Evolutionary conservation across 306 rosid species (phyloP), one percentile per base, ranked within the genome.

Genomic region (Cicer yamashitae): DNA sequence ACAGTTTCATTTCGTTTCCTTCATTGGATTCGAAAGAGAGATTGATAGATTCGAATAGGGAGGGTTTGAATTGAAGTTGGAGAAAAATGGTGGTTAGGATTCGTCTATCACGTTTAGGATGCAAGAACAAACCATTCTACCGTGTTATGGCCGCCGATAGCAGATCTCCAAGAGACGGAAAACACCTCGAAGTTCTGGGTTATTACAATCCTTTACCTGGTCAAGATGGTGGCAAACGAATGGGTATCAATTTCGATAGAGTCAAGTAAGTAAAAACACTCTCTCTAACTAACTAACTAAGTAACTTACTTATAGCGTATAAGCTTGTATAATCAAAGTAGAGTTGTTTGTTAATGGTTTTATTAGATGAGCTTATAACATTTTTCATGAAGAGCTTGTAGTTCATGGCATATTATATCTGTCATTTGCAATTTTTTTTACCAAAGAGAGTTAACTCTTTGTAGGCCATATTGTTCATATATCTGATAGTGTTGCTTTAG

Each of bases 91-190:
- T 90, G 86, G 96, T 94, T 40, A 81, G 96, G 79, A 74, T 94
- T 70, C 92, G 99, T 39, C 71, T 96, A 63, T 89, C 97, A 8
- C 88, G 98, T 14, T 84, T 90, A 20, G 99, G 97, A 4, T 92
- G 96, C 79, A 88, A 78, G 78, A 91, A 94, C 88, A 89, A 89
- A 56, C 99, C 98, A 2, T 94, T 92, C 71, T 92, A 92, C 69
- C 83, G 99, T 25, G 96, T 94, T 8, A 94, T 90, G 92, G 96
- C 96, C 0, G 96, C 97, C 2, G 92, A 94, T 83, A 90, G 98
- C 77, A 86, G 97, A 65, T 94, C 96, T 57, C 98, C 98, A 0
- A 84, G 99, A 74, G 97, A 92, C 56, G 97, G 97, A 70, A 90
- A 90, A 50, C 99, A 94, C 71, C 97, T 94, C 45, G 98, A 94